Evolutionary conservation across 2,329 filamentous ascomycete species (phyloP).

Genomic region (Alternaria angustiovoidea): DNA sequence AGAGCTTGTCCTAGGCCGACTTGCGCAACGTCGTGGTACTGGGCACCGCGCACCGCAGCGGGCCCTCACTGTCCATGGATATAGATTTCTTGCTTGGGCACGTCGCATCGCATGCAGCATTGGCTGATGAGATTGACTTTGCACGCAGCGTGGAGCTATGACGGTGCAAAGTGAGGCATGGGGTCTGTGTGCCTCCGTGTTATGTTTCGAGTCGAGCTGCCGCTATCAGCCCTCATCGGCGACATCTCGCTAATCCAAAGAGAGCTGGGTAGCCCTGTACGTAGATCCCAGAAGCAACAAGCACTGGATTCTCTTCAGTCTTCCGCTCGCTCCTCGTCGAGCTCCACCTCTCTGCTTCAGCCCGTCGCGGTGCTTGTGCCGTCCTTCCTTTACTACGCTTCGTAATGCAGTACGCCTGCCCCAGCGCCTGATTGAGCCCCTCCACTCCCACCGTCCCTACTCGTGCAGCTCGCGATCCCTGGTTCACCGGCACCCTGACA

Average conservation of each 20-base stretch:
- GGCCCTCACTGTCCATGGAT: constrained; percentile 12
- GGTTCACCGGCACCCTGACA: constrained; percentile 39
- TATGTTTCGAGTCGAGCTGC: constrained; percentile 44
- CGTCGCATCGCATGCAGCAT: constrained; percentile 4
- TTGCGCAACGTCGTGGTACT: constrained; percentile 33
- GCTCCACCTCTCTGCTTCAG: constrained; percentile 41
- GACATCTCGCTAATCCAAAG: constrained; percentile 43
- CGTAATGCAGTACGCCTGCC: constrained; percentile 30
- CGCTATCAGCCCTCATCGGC: constrained; percentile 45
- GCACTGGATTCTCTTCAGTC: constrained; percentile 44
- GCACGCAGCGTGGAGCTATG: constrained; percentile 28
- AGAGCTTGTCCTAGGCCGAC: constrained; percentile 21
- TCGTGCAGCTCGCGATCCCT: constrained; percentile 35
- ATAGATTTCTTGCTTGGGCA: background rate
- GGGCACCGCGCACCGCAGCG: constrained; percentile 29
- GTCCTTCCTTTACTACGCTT: constrained; percentile 30
- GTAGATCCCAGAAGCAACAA: constrained; percentile 44
- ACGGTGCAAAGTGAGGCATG: constrained; percentile 35
- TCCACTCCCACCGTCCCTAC: constrained; percentile 27
- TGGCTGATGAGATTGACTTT: constrained; percentile 6
- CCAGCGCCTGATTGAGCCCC: constrained; percentile 32
- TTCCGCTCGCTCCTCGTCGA: constrained; percentile 41
- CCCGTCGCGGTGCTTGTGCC: constrained; percentile 37
- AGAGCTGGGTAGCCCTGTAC: constrained; percentile 40
- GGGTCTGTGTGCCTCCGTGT: constrained; percentile 41